Conservation (phyloP, 139 green algal species). For the Chlamydomonas applanata region DNA sequence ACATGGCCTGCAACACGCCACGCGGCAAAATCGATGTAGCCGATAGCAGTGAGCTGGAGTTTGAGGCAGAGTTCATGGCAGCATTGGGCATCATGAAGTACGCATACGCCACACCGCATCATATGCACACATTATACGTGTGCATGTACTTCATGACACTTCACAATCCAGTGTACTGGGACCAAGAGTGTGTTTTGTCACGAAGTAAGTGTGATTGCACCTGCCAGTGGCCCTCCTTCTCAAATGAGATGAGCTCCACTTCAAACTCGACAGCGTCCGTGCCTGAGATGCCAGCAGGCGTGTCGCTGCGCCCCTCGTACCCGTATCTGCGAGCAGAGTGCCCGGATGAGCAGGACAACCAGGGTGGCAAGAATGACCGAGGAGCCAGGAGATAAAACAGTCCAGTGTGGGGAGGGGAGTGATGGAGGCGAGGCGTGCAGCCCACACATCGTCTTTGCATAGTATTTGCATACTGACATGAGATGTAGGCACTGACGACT, state of each 20-base stretch:
- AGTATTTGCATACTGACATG: too few species aligned
- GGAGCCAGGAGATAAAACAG: too few species aligned
- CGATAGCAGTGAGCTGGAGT: too few species aligned
- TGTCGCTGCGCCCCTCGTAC: constrained; percentile 31
- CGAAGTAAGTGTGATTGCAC: background rate
- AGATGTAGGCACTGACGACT: too few species aligned
- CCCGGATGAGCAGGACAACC: background rate
- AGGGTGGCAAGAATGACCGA: too few species aligned
- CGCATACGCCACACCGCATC: background rate
- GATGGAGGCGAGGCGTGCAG: too few species aligned
- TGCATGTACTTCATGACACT: background rate
- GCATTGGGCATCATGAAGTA: too few species aligned
- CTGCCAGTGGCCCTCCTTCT: constrained; percentile 61
- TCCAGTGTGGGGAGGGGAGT: too few species aligned
- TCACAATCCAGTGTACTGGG: too few species aligned
- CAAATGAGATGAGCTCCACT: constrained; percentile 68
- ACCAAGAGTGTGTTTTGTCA: too few species aligned
- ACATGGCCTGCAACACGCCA: constrained; percentile 30
- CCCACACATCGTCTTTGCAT: too few species aligned
- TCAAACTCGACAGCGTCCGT: constrained; percentile 59
- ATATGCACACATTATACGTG: background rate
- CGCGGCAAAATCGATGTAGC: background rate
- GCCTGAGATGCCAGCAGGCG: constrained; percentile 16
- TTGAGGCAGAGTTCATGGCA: too few species aligned
- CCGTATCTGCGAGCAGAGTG: constrained; percentile 13